Conservation (phyloP, 768 basidiomycete genomes). For the Lactarius hatsudake region DNA sequence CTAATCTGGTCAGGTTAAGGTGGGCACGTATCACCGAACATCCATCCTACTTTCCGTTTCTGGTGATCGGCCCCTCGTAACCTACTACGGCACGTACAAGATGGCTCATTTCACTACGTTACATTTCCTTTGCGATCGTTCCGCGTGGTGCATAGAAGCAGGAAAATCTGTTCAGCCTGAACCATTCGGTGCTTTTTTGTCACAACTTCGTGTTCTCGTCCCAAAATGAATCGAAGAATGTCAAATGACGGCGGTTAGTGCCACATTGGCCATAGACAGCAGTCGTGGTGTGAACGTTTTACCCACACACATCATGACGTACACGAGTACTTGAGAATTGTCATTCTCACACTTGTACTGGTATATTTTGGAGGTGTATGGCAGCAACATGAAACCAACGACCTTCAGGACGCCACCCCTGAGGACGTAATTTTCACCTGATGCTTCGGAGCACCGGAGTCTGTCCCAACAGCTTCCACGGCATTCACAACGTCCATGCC, state of each 20-base stretch:
- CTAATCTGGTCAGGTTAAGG: too few relatives aligned
- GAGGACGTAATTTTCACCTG: constrained; percentile 25
- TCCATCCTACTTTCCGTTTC: too few relatives aligned
- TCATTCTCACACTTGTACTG: neutral
- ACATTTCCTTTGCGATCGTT: neutral
- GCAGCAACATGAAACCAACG: neutral
- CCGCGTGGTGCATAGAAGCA: neutral
- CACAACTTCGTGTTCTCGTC: too few relatives aligned
- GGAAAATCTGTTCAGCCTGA: neutral
- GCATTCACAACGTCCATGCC: constrained; percentile 41
- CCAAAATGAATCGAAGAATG: neutral
- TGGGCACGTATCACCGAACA: too few relatives aligned
- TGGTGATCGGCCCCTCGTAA: too few relatives aligned
- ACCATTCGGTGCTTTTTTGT: neutral
- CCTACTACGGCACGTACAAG: too few relatives aligned
- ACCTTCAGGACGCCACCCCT: constrained; percentile 10
- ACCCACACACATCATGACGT: neutral
- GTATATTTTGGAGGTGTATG: too few relatives aligned
- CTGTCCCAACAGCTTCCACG: constrained; percentile 35
- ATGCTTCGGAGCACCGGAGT: constrained; percentile 12
- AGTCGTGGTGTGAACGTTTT: neutral
- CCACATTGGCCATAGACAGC: neutral
- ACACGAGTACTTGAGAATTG: neutral
- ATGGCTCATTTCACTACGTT: too few relatives aligned
- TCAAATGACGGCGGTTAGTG: neutral